Percentiles rank a stretch among this genome's conserved stretches.
Conservation (phyloP, 2,329 filamentous ascomycete genomes). For the Amauroascus verrucosus region DNA sequence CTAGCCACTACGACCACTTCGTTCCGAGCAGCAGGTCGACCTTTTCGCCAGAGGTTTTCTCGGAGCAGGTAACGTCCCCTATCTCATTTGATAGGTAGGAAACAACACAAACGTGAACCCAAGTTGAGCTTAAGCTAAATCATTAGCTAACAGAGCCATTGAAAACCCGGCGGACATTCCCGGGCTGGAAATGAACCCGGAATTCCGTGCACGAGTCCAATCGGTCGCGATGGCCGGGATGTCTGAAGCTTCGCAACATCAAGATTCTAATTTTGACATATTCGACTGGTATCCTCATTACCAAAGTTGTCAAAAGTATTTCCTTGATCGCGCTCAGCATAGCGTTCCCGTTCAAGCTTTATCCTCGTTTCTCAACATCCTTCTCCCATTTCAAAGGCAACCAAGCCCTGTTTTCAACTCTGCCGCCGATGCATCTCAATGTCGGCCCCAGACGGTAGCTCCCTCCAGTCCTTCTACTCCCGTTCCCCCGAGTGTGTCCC, state of each 20-base stretch:
- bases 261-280: slow-evolving; percentile 49
- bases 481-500: slow-evolving; percentile 46
- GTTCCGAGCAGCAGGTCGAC: slow-evolving; percentile 8
- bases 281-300: slow-evolving; percentile 90
- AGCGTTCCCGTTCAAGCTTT: slow-evolving; percentile 73
- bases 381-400: slow-evolving; percentile 69
- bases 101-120: not conserved
- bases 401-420: slow-evolving; percentile 40
- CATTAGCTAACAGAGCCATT: not conserved
- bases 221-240: slow-evolving; percentile 31
- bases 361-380: slow-evolving; percentile 84
- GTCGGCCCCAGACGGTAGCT: slow-evolving; percentile 31
- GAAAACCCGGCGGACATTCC: not conserved
- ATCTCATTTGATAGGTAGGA: not conserved
- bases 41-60: slow-evolving; percentile 4
- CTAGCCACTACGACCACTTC: not conserved
- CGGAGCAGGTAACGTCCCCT: slow-evolving; percentile 6
- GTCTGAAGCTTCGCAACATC: slow-evolving; percentile 28
- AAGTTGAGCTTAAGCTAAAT: slow-evolving; percentile 6
- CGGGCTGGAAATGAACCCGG: slow-evolving; percentile 11
- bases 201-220: slow-evolving; percentile 24
- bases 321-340: slow-evolving; percentile 83
- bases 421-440: slow-evolving; percentile 27
- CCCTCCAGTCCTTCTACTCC: slow-evolving; percentile 32
- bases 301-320: slow-evolving; percentile 81